Conservation (phyloP, 192 early-diverging fungal genomes). For the Gaertneriomyces sp. region DNA sequence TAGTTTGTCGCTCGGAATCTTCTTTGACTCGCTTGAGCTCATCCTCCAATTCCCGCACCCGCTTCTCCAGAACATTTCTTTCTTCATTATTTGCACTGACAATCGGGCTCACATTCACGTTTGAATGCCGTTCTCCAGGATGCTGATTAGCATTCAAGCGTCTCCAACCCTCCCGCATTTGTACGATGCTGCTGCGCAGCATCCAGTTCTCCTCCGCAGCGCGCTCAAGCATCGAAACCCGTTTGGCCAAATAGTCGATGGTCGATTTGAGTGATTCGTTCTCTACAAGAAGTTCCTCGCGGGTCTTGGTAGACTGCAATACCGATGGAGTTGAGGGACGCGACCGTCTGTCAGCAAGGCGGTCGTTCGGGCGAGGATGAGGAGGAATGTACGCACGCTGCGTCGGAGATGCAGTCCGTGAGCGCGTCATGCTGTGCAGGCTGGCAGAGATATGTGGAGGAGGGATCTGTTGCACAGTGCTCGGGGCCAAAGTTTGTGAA, state of each 20-base stretch:
- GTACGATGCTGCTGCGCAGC: slow-evolving; percentile 60
- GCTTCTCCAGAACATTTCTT: slow-evolving; percentile 2
- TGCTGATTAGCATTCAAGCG: slow-evolving; percentile 34
- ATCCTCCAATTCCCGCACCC: slow-evolving; percentile 57
- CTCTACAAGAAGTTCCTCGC: slow-evolving; percentile 65
- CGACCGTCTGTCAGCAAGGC: too few relatives aligned
- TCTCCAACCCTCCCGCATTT: slow-evolving; percentile 57
- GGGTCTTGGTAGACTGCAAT: slow-evolving; percentile 40
- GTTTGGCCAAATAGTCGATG: slow-evolving; percentile 56
- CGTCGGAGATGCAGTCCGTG: too few relatives aligned
- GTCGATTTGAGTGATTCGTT: slow-evolving; percentile 62
- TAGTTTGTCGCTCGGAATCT: slow-evolving; percentile 49
- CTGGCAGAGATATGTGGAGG: too few relatives aligned
- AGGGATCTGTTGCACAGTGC: too few relatives aligned
- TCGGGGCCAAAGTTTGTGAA: too few relatives aligned
- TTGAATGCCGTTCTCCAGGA: slow-evolving; percentile 7
- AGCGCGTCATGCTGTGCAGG: too few relatives aligned
- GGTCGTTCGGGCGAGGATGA: too few relatives aligned
- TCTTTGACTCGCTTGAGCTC: slow-evolving; percentile 46
- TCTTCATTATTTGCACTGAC: background rate
- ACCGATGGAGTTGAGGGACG: background rate
- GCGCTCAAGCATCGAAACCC: slow-evolving; percentile 54
- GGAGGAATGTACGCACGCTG: too few relatives aligned
- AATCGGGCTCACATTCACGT: background rate
- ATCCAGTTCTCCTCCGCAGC: slow-evolving; percentile 59